Conservation (phyloP, 1,139 yeast genomes). For the Diutina pseudorugosa region DNA sequence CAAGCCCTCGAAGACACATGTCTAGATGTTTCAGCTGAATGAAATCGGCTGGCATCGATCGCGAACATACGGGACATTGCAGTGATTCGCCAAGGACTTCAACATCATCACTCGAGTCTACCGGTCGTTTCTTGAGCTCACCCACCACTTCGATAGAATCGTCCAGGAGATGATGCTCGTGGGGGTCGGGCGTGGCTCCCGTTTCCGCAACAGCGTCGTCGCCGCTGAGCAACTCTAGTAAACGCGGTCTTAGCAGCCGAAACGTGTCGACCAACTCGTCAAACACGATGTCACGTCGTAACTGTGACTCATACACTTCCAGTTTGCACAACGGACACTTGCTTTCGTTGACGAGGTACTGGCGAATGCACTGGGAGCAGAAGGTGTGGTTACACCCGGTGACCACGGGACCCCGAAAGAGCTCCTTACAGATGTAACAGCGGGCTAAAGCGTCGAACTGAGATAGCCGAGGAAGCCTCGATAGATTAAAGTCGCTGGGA, state of each 20-base stretch:
- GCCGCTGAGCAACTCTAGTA: not conserved
- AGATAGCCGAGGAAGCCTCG: constrained; percentile 42
- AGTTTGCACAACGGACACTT: constrained; percentile 74
- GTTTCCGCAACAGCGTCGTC: not conserved
- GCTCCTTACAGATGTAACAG: constrained; percentile 89
- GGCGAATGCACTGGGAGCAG: constrained; percentile 81
- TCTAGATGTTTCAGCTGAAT: not conserved
- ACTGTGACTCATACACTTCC: constrained; percentile 58
- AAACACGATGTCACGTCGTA: constrained; percentile 56
- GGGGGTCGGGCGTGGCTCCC: not conserved
- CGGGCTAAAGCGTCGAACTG: constrained; percentile 62
- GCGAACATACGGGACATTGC: not conserved
- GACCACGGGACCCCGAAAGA: constrained; percentile 68
- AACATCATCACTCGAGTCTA: not conserved
- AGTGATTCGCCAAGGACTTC: not conserved
- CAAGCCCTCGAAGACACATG: not conserved
- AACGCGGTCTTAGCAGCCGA: constrained; percentile 26
- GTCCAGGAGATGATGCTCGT: not conserved
- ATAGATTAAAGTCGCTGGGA: constrained; percentile 55
- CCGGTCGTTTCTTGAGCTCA: not conserved
- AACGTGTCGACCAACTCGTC: constrained; percentile 63
- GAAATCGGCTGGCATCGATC: not conserved
- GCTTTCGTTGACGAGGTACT: constrained; percentile 44
- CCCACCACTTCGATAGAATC: not conserved
- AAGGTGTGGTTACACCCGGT: constrained; percentile 86